Percentiles rank a stretch among this genome's conserved stretches.
Evolutionary conservation across 495 filamentous ascomycete genomes (phyloP).

Genomic region (Jackrogersella minutella): DNA sequence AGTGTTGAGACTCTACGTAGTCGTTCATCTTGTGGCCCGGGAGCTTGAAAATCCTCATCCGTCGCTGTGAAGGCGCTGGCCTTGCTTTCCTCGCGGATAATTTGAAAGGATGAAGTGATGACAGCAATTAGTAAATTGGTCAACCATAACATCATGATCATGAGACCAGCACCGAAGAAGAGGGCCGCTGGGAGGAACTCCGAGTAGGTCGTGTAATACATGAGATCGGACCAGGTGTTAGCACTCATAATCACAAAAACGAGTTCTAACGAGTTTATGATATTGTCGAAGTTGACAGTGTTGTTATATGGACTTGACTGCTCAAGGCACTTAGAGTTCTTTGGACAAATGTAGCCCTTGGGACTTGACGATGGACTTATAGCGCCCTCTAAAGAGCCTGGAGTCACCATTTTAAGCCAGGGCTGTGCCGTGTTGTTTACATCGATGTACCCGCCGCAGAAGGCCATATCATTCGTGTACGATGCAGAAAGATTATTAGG

Average conservation of each 20-base stretch:
- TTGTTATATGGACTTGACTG: slow-evolving; percentile 80
- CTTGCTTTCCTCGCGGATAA: slow-evolving; percentile 96
- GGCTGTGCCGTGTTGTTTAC: slow-evolving; percentile 63
- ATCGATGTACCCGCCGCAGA: slow-evolving; percentile 84
- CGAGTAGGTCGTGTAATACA: slow-evolving; percentile 90
- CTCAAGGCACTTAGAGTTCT: slow-evolving; percentile 81
- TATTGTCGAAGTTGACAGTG: slow-evolving; percentile 95
- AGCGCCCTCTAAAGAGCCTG: slow-evolving; percentile 48
- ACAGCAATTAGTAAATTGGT: slow-evolving; percentile 97
- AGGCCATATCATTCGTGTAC: slow-evolving; percentile 68
- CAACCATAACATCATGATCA: slow-evolving; percentile 96
- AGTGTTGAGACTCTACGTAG: slow-evolving; percentile 62
- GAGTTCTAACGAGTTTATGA: slow-evolving; percentile 85
- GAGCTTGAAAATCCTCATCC: slow-evolving; percentile 62
- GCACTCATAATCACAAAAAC: slow-evolving; percentile 99
- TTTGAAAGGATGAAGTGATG: slow-evolving; percentile 97
- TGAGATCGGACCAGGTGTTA: slow-evolving; percentile 93
- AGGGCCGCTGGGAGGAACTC: slow-evolving; percentile 87
- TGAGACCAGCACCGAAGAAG: slow-evolving; percentile 85
- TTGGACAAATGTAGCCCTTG: slow-evolving; percentile 94
- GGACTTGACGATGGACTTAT: slow-evolving; percentile 53
- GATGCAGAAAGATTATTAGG: slow-evolving; percentile 52
- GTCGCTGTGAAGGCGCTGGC: slow-evolving; percentile 88
- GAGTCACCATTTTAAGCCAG: slow-evolving; percentile 63
- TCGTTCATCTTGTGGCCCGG: slow-evolving; percentile 54